Evolutionary conservation across 2,329 filamentous ascomycete species (phyloP).

Genomic region (Xylariaceae sp.): DNA sequence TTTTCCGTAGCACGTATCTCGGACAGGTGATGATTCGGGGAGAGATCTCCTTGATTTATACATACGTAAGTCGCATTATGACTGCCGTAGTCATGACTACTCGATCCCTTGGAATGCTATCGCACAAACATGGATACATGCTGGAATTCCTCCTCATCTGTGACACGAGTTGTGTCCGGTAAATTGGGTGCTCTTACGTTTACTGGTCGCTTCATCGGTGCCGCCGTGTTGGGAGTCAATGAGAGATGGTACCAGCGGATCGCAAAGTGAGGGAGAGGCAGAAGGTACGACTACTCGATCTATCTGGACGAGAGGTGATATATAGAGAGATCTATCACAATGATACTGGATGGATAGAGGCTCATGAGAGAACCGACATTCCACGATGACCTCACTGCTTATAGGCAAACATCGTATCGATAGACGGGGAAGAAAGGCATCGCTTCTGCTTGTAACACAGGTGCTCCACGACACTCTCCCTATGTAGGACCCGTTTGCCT

Average conservation of each 20-base stretch:
- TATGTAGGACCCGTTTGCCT: neutral
- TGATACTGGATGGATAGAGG: too few species aligned
- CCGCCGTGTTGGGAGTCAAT: neutral
- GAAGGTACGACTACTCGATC: too few species aligned
- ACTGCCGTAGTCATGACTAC: neutral
- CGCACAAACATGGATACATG: neutral
- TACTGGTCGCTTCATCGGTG: neutral
- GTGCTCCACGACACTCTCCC: neutral
- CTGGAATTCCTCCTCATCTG: neutral
- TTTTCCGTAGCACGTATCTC: neutral
- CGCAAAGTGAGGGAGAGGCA: neutral
- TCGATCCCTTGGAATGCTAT: neutral
- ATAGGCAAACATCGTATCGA: too few species aligned
- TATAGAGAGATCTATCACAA: too few species aligned
- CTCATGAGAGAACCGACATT: too few species aligned
- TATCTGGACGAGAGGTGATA: too few species aligned
- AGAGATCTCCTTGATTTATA: constrained; percentile 7
- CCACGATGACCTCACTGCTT: too few species aligned
- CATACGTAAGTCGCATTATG: neutral
- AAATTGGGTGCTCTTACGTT: neutral
- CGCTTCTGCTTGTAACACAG: too few species aligned
- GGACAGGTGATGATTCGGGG: neutral
- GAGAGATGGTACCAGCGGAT: neutral
- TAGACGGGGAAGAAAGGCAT: too few species aligned
- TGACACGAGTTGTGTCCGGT: neutral